phyloP scores from a whole-genome alignment of 1,139 yeast species.

The Yamadazyma friedrichii region DNA sequence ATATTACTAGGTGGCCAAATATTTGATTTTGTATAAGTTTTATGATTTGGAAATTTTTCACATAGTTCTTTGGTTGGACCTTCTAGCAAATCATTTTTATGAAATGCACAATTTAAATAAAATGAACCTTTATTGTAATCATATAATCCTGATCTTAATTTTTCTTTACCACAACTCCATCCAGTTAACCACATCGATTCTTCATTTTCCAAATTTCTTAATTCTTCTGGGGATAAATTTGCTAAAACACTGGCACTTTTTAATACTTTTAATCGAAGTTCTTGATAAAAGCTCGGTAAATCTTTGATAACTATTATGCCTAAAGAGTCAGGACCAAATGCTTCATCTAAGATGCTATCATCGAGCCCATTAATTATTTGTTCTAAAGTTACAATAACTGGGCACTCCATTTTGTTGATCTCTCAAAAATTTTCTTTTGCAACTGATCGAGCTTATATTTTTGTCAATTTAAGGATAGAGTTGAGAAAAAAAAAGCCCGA shows the following conservation, averaged over 20 bases:
- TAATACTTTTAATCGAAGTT: conserved; percentile 44
- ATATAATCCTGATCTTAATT: conserved; percentile 39
- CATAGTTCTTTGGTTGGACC: conserved; percentile 41
- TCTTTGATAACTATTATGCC: conserved; percentile 51
- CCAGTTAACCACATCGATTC: conserved; percentile 56
- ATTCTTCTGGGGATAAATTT: conserved; percentile 31
- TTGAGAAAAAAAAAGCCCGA: conserved; percentile 16
- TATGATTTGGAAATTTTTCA: conserved; percentile 30
- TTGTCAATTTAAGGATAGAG: no score
- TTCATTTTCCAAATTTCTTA: conserved; percentile 43
- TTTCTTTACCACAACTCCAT: conserved; percentile 67
- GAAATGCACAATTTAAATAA: conserved; percentile 61
- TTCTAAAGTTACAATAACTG: conserved; percentile 33
- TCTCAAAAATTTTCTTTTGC: not conserved
- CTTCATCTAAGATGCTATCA: conserved; percentile 32
- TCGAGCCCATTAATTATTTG: conserved; percentile 35
- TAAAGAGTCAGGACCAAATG: conserved; percentile 59
- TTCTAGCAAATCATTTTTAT: conserved; percentile 39
- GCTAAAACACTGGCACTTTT: conserved; percentile 47
- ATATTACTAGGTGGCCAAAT: conserved; percentile 47
- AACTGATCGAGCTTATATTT: no score
- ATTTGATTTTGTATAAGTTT: conserved; percentile 49
- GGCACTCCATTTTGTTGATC: conserved; percentile 10
- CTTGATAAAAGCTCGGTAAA: conserved; percentile 38
- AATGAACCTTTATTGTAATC: conserved; percentile 59